Base-by-base conservation (phyloP, 768 basidiomycete genomes). In the Hemileccinum rubropunctum region DNA sequence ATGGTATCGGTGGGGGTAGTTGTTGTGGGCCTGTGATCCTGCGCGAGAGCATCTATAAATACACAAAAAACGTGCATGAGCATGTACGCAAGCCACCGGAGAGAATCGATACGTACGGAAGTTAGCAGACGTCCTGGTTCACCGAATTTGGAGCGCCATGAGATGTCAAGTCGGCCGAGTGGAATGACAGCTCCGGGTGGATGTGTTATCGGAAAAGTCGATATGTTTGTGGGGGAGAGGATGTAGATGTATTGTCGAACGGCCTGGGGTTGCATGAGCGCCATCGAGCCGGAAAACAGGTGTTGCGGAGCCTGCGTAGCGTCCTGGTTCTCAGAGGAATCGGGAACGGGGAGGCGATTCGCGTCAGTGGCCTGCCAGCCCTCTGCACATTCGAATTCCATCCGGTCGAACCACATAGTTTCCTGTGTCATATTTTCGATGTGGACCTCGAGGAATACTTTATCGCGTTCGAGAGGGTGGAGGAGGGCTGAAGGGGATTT, bases 361-460 rank as follows among this genome's bases (percentile, higher is more conserved):
- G 67, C 73, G 54, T 89, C 84, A 44, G 76, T 61, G 9, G 74
- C 79, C 20, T 71, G 66, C 88, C 87, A 87, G 4, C 78, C 79
- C 10, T 84, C 84, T 7, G 81, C 77, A 42, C 82, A 80, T 49
- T 91, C 88, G 48, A 98, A 82, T 10, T 74, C 69, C 77, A 97
- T 87, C n/a, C 78, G 80, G 56, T 91, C 86, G 52, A 91, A 89
- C 73, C 78, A 83, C 71, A 94, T 78, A 2, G 85, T 76, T 13
- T 84, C 82, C 47, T 82, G 79, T 0, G 88, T 91, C 49, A 88
- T 72, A 59, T 98, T 98, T 62, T 95, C 92, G 11, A 95, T 84
- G 61, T 95, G 91, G 4, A 95, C 83, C 65, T 98, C 95, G 18
- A 98, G 82, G 68, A 92, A 94, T 30, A 95, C 77, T 55, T 91